Conservation (phyloP, 2,329 filamentous ascomycete genomes). For the Knufia petricola region DNA sequence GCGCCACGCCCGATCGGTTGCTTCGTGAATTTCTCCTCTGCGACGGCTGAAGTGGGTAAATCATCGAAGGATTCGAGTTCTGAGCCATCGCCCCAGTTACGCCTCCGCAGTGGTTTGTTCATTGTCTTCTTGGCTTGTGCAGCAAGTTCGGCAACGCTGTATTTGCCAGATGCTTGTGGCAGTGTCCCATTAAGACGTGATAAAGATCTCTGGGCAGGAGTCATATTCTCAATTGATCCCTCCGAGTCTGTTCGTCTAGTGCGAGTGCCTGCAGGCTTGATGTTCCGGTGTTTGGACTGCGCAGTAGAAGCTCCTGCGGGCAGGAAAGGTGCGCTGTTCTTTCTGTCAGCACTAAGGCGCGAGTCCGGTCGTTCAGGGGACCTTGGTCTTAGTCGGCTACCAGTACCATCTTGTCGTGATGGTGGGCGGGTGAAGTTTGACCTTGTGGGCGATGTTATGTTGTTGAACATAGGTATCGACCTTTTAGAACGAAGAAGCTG, state of each 20-base stretch:
- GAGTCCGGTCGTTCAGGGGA: conserved; percentile 55
- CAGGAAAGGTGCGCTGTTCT: conserved; percentile 62
- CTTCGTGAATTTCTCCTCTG: conserved; percentile 75
- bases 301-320: conserved; percentile 64
- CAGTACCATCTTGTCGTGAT: conserved; percentile 30
- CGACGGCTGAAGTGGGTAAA: conserved; percentile 72
- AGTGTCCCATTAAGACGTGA: conserved; percentile 34
- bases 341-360: conserved; percentile 38
- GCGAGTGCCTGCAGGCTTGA: conserved; percentile 57
- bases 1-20: conserved; percentile 61
- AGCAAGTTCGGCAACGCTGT: conserved; percentile 42
- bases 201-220: conserved; percentile 32
- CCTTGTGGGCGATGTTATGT: conserved; percentile 27
- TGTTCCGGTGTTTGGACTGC: conserved; percentile 67
- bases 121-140: conserved; percentile 58
- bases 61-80: conserved; percentile 94
- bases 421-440: conserved; percentile 29
- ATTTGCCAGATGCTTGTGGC: conserved; percentile 40
- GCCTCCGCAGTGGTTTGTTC: conserved; percentile 59
- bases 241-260: conserved; percentile 80
- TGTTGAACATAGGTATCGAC: conserved; percentile 49
- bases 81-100: conserved; percentile 81
- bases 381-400: conserved; percentile 46
- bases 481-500: conserved; percentile 51
- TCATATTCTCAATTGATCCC: conserved; percentile 43